These are phyloP conservation scores for Cyberlindnera americana DNA, from an alignment of 805 yeast species.

Conservation along the genomic window DNA sequence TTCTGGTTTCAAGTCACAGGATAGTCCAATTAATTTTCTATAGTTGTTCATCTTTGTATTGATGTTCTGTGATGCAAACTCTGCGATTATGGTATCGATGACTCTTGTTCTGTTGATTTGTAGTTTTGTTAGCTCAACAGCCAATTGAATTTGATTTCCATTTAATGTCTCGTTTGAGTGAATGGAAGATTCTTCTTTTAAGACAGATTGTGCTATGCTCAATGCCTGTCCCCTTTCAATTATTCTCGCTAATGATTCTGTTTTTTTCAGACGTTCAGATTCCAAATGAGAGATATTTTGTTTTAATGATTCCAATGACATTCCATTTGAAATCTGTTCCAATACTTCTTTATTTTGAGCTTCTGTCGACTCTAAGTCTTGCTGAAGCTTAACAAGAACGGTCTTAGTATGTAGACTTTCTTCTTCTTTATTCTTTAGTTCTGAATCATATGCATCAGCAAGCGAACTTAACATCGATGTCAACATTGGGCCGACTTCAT, in stretches of 20 bases:
- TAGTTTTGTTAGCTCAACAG: constrained; percentile 44
- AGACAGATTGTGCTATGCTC: constrained; percentile 54
- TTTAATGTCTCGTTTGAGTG: neutral
- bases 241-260: constrained; percentile 37
- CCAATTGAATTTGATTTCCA: constrained; percentile 23
- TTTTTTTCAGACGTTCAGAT: constrained; percentile 25
- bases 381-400: constrained; percentile 38
- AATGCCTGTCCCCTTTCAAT: constrained; percentile 65
- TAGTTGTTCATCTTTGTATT: constrained; percentile 70
- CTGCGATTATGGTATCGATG: constrained; percentile 49
- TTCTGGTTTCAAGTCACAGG: constrained; percentile 75
- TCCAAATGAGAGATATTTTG: constrained; percentile 17
- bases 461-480: constrained; percentile 40
- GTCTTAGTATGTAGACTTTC: constrained; percentile 47
- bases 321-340: constrained; percentile 20
- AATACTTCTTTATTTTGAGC: constrained; percentile 29
- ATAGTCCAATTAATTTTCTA: constrained; percentile 68
- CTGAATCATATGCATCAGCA: constrained; percentile 51
- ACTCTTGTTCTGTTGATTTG: constrained; percentile 48
- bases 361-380: constrained; percentile 37
- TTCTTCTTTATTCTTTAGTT: constrained; percentile 50
- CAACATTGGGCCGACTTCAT: constrained; percentile 28
- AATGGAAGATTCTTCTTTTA: constrained; percentile 44
- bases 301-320: constrained; percentile 19
- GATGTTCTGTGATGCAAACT: constrained; percentile 41